Evolutionary conservation across 768 basidiomycete genomes (phyloP).

Genomic region (Roridomyces roridus): DNA sequence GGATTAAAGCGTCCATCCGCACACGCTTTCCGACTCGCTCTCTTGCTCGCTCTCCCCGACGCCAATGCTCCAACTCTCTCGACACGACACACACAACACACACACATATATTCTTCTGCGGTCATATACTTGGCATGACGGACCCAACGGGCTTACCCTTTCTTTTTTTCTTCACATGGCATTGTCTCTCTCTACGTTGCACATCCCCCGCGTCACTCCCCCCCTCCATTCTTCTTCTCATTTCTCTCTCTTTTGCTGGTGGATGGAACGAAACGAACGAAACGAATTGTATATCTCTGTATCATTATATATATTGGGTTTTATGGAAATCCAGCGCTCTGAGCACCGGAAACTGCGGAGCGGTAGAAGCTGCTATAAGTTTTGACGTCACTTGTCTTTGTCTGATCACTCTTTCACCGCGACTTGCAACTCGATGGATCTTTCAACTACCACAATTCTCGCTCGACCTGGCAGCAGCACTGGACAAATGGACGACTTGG

Average conservation of each 20-base stretch:
- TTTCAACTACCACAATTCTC: too few relatives aligned
- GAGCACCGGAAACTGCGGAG: too few relatives aligned
- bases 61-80: neutral
- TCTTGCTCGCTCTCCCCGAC: neutral
- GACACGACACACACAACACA: too few relatives aligned
- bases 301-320: conserved; percentile 26
- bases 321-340: conserved; percentile 1
- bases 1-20: conserved; percentile 43
- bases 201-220: neutral
- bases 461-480: too few relatives aligned
- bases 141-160: too few relatives aligned
- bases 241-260: neutral
- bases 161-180: neutral
- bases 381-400: too few relatives aligned
- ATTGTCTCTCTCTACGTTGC: neutral
- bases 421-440: too few relatives aligned
- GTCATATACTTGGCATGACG: too few relatives aligned
- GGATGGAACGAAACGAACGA: conserved; percentile 1
- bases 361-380: too few relatives aligned
- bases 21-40: neutral
- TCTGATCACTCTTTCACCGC: too few relatives aligned
- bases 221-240: neutral
- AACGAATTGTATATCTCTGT: conserved; percentile 20
- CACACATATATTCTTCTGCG: too few relatives aligned
- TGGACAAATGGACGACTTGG: too few relatives aligned